Conservation (phyloP, 2,329 filamentous ascomycete genomes). For the Beauveria australis region DNA sequence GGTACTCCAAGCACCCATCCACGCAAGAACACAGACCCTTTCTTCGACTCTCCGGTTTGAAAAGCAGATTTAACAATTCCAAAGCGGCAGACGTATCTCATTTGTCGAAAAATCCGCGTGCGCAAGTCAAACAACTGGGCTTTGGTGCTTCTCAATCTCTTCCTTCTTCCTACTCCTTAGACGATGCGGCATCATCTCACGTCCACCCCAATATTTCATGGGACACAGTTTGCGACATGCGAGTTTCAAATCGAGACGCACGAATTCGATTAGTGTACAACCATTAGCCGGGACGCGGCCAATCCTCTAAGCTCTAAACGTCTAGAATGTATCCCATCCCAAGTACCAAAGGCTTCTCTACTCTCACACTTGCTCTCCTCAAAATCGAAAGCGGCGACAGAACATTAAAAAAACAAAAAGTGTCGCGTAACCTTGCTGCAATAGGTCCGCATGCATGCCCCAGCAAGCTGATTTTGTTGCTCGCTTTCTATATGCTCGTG, state of each 20-base stretch:
- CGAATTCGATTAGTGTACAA: slow-evolving; percentile 10
- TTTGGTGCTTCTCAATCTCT: neutral
- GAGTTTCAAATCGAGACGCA: neutral
- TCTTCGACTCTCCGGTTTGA: too few species aligned
- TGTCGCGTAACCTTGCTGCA: neutral
- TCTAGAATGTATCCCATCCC: slow-evolving; percentile 10
- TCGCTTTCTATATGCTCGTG: slow-evolving; percentile 2
- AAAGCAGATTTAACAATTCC: too few species aligned
- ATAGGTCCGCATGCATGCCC: neutral
- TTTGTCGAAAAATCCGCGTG: too few species aligned
- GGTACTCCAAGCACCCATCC: too few species aligned
- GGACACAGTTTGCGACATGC: too few species aligned
- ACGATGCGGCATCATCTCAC: too few species aligned
- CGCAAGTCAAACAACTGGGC: too few species aligned
- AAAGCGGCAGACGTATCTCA: too few species aligned
- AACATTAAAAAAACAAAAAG: slow-evolving; percentile 2
- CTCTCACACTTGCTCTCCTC: neutral
- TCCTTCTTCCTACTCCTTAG: neutral
- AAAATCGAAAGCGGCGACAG: neutral
- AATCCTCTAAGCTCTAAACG: slow-evolving; percentile 10
- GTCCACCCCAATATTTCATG: too few species aligned
- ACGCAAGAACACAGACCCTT: too few species aligned
- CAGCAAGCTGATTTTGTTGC: neutral
- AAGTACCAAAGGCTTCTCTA: neutral
- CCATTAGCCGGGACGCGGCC: slow-evolving; percentile 8